Evolutionary conservation across 2,329 filamentous ascomycete species (phyloP).

Genomic region (Alternaria incomplexa): DNA sequence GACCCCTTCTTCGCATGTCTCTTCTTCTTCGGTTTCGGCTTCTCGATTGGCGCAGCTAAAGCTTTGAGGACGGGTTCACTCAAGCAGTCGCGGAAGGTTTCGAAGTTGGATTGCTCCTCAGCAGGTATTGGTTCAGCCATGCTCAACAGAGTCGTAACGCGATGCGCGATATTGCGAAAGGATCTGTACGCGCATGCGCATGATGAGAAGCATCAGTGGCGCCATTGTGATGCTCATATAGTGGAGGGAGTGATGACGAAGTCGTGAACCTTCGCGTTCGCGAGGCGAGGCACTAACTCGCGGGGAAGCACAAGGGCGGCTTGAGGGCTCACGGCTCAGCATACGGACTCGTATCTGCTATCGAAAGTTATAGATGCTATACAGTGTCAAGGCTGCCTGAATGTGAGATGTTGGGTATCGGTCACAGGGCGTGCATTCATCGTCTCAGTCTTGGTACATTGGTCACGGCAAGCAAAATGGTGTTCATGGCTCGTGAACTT

Average conservation of each 20-base stretch:
- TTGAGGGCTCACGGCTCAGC: conserved; percentile 7
- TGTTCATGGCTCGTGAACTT: conserved; percentile 2
- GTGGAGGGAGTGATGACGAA: conserved; percentile 24
- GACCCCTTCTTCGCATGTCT: conserved; percentile 39
- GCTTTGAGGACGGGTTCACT: conserved; percentile 71
- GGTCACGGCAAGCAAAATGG: not conserved
- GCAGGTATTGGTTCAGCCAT: conserved; percentile 43
- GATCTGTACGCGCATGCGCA: not conserved
- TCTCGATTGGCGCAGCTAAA: conserved; percentile 55
- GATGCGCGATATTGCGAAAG: not conserved
- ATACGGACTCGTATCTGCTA: conserved; percentile 12
- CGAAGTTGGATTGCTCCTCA: conserved; percentile 62
- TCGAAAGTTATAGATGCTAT: conserved; percentile 6
- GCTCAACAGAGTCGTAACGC: not conserved
- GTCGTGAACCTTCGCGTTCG: conserved; percentile 22
- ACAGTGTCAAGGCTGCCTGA: not conserved
- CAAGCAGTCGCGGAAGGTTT: conserved; percentile 75
- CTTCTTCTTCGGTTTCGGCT: conserved; percentile 54
- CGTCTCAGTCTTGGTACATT: not conserved
- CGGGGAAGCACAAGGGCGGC: conserved; percentile 18
- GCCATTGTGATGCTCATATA: conserved; percentile 24
- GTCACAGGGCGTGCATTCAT: not conserved
- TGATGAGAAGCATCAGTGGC: conserved; percentile 3
- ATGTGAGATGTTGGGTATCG: not conserved
- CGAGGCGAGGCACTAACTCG: conserved; percentile 22